Conservation (phyloP, 75 land plant species). For the Cryptomeria japonica region DNA sequence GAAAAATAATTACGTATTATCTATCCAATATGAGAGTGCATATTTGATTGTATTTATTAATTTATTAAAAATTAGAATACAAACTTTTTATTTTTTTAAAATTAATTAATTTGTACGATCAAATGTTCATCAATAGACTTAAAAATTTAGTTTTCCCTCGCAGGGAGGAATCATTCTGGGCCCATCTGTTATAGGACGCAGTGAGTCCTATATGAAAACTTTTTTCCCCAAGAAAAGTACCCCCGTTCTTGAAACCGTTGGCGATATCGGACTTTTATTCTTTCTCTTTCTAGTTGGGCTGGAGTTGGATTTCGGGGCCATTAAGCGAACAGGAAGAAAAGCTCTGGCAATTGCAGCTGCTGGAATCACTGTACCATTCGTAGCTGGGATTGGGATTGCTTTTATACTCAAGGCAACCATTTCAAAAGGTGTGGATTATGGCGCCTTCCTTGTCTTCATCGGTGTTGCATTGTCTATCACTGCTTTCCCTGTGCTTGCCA, state of each 20-base stretch:
- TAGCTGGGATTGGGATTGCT: slow-evolving; percentile 62
- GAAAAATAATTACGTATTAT: too few species aligned
- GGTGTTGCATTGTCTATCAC: slow-evolving; percentile 90
- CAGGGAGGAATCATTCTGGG: slow-evolving; percentile 85
- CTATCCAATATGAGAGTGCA: too few species aligned
- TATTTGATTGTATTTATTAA: too few species aligned
- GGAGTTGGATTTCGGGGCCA: slow-evolving; percentile 56
- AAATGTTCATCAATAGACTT: too few species aligned
- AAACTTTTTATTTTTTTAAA: too few species aligned
- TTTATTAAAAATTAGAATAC: too few species aligned
- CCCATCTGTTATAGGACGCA: slow-evolving; percentile 73
- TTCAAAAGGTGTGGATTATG: slow-evolving; percentile 32
- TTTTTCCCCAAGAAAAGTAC: slow-evolving; percentile 60
- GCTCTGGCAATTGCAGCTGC: slow-evolving; percentile 61
- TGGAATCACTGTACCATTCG: slow-evolving; percentile 68
- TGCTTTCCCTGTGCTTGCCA: slow-evolving; percentile 87
- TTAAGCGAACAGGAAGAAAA: slow-evolving; percentile 58
- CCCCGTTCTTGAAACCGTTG: slow-evolving; percentile 68
- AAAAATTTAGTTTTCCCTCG: too few species aligned
- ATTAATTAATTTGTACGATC: too few species aligned
- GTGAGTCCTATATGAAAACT: slow-evolving; percentile 28
- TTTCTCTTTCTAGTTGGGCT: slow-evolving; percentile 86
- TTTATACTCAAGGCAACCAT: slow-evolving; percentile 51
- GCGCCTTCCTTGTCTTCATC: slow-evolving; percentile 76
- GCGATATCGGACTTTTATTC: slow-evolving; percentile 76